Conservation (phyloP, 2,329 filamentous ascomycete genomes). For the Pseudopithomyces maydicus region DNA sequence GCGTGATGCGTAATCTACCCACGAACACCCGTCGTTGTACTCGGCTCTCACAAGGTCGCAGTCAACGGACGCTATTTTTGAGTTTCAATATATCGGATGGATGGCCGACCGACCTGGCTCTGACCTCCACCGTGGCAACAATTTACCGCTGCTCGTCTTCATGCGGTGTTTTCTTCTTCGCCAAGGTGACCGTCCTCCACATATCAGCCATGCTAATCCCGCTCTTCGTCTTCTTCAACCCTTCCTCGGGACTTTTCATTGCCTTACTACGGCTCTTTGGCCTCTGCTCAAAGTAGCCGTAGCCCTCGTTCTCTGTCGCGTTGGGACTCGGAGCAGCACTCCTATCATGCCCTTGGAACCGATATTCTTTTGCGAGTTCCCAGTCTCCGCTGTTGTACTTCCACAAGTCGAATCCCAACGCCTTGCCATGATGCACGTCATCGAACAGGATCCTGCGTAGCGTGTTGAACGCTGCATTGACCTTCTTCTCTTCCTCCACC, state of each 20-base stretch:
- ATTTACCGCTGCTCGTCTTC: neutral
- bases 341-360: constrained; percentile 26
- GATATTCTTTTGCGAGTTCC: constrained; percentile 45
- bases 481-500: constrained; percentile 47
- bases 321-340: neutral
- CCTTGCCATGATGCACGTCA: constrained; percentile 40
- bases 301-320: neutral
- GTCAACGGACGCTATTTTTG: neutral
- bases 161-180: neutral
- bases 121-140: neutral
- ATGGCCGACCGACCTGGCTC: neutral
- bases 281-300: neutral
- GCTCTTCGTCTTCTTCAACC: constrained; percentile 2
- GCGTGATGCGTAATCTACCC: neutral
- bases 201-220: constrained; percentile 3
- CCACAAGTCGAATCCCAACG: constrained; percentile 49
- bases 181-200: constrained; percentile 4
- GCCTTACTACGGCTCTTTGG: neutral
- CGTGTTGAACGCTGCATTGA: constrained; percentile 44
- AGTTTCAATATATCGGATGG: neutral
- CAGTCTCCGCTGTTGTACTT: constrained; percentile 49
- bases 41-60: neutral
- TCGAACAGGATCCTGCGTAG: constrained; percentile 37
- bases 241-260: neutral
- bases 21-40: neutral